Evolutionary conservation across 345 rosid species (phyloP), one percentile per base, ranked within the genome.

Genomic region (Ailanthus altissimus): DNA sequence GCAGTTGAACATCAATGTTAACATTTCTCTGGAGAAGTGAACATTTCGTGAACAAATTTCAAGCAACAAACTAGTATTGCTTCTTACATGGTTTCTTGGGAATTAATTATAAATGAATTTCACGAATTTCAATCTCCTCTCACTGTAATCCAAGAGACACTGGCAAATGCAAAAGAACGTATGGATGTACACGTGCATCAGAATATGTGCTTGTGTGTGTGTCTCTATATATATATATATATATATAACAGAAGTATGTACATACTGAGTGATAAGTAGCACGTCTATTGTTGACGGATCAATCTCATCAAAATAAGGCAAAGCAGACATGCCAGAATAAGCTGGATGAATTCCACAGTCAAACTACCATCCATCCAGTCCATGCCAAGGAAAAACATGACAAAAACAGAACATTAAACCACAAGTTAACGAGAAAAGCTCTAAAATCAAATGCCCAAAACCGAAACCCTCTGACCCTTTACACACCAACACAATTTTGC

Each of bases 301-400:
- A 73, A 94, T 94, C 76, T 94, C 98, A 87, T 95, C 98, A 51
- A 93, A 93, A 83, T 95, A 93, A 16, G 97, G 98, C 79, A 93
- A 82, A 42, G 99, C 97, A 58, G 98, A 89, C 99, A 95, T 93
- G 10, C 99, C 99, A 0, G 94, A 86, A 72, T 93, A 95, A 42
- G 89, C 96, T 6, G 92, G 99, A 73, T 95, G 92, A 81, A 94
- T 94, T 70, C 98, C 98, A 75, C 98, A 94, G 77, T 94, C 98
- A 78, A 94, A 93, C 97, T 94, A 76, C n/a, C 79, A 74, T 6
- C 51, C 38, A 32, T 32, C 38, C 38, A 32, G 38, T 32, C 38
- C 61, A 75, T 40, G 45, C 25, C 60, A 53, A 2, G 62, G 13
- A 16, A 36, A 3, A 54, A 64, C 36, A 15, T 75, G 0, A 23